A percentile compares a stretch with the other conserved stretches of the same genome.
phyloP scores from a whole-genome alignment of 108 stramenopile genomes.

The Fistulifera pelliculosa region DNA sequence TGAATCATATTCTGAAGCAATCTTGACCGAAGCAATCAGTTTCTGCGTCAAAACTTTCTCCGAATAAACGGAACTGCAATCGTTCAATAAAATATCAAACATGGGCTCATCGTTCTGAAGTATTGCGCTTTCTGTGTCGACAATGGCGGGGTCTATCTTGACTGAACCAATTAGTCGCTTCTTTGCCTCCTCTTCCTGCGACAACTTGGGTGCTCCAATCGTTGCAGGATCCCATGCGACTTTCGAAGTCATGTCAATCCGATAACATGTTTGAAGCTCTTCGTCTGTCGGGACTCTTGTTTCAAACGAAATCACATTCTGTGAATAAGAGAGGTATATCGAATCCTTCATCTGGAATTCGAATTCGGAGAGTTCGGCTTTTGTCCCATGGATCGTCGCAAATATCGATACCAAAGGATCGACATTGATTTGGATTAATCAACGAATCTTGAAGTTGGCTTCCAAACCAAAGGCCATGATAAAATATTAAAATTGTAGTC shows the following conservation, averaged over 20 bases:
- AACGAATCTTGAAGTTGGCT: constrained; percentile 9
- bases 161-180: neutral
- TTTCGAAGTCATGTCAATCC: constrained; percentile 2
- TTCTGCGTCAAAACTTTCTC: neutral
- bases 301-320: constrained; percentile 4
- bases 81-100: neutral
- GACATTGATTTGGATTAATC: constrained; percentile 29
- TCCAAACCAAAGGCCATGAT: constrained; percentile 20
- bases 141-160: neutral
- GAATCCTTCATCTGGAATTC: neutral
- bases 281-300: constrained; percentile 8
- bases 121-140: neutral
- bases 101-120: neutral
- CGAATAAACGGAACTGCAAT: neutral
- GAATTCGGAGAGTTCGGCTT: neutral
- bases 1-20: neutral
- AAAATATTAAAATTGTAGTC: constrained; percentile 16
- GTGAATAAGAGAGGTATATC: neutral
- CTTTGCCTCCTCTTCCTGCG: neutral
- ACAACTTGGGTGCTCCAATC: neutral
- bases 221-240: constrained; percentile 6
- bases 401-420: constrained; percentile 17
- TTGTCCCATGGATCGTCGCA: constrained; percentile 10
- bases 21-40: neutral
- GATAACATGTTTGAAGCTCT: neutral